Evolutionary conservation across 495 filamentous ascomycete genomes (phyloP), one percentile per base, ranked within the genome.

Genomic region (Penicillium dipodomyicola): DNA sequence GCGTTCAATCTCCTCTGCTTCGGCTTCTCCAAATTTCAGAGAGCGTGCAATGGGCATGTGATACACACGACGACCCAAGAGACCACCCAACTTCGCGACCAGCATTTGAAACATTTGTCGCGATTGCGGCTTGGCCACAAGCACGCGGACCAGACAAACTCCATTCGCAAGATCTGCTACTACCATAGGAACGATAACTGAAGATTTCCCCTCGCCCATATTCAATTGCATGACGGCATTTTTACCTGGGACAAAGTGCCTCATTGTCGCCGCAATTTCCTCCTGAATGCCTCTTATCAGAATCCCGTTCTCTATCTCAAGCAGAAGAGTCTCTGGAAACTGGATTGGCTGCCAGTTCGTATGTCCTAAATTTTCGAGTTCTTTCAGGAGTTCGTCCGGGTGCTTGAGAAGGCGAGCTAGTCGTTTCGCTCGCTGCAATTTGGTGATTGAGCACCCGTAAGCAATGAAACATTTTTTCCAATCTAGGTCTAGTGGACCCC

Each of bases 21-120:
- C 60, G 3, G 25, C 23, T 10, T 63, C 30, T 4, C 74, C 71
- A 4, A 87, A 61, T 0, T 58, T 65, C 15, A 84, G 51, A 0
- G 72, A 65, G 39, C 39, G 39, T 43, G 50, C 8, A 53, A 53
- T 29, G 19, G 50, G 50, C n/a, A 53, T 53, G 15, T 53, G 50
- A 32, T 53, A 43, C 11, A 53, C 29, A 29, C 29, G 50, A 10
- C 50, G 50, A 29, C 19, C 23, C 17, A 53, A 20, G 14, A 44
- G 40, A 11, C 39, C 51, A 9, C 39, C 51, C 8, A 53, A 37
- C 10, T n/a, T 11, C 15, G 25, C 12, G 29, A n/a, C 20, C 10
- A 53, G 50, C 11, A 53, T 20, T 15, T 43, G 23, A 23, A 43
- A 20, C 9, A 20, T 53, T 42, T 53, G 51, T 20, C 41, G 23